Evolutionary conservation across 192 early-diverging fungal species (phyloP), one percentile per base, ranked within the genome.

Genomic region (Diversispora eburnea): DNA sequence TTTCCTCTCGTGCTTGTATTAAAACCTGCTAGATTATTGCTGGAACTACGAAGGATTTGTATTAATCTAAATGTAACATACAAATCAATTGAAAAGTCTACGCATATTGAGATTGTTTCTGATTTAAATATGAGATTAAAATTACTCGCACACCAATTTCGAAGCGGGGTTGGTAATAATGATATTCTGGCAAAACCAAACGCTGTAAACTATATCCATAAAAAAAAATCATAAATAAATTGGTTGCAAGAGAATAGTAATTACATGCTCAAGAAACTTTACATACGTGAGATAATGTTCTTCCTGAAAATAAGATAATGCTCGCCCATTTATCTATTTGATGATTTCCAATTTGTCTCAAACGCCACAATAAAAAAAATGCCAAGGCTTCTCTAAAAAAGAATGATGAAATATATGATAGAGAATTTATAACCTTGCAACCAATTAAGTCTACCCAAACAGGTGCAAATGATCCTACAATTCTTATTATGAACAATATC

Each of bases 311-410:
- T n/a, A 73, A 52, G n/a, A 22, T 51, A 7, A 17, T 4, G 19
- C 57, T 39, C 12, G 49, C 9, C 41, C 41, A 47, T 12, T 15
- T 25, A 73, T 73, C 71, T 9, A 10, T 7, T 41, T 20, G 5
- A 41, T 20, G 5, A 52, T 62, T 13, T 33, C 62, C 45, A 12
- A 73, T 25, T 73, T 73, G 71, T 13, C 45, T 60, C 25, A 73
- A 48, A n/a, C 71, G 43, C 57, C 59, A 73, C n/a, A 73, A 39
- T 49, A 73, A 62, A 43, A 73, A 73, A 52, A 13, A 20, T 5
- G 46, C 12, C 20, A 73, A 49, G 3, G 71, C 7, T 5, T n/a
- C 25, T 62, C 46, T 25, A 39, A 49, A 52, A 19, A 33, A 33
- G 2, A 33, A 33, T 33, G 25, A 33, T 33, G 25, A 33, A 52